Conservation (phyloP, 1,139 yeast species). For the Candida tropicalis region DNA sequence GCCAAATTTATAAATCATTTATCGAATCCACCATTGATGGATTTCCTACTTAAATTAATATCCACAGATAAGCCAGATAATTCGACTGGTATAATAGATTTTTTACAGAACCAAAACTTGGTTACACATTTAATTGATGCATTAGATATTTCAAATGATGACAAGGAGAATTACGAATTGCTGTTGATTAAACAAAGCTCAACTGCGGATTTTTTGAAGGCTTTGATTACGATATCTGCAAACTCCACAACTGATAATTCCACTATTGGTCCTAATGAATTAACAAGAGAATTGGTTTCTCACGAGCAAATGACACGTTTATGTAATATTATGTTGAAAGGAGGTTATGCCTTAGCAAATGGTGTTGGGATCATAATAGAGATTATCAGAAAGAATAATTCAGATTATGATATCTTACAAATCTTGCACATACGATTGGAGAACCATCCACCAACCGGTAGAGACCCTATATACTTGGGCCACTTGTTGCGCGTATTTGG, state of each 20-base stretch:
- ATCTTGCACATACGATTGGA: slow-evolving; percentile 85
- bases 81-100: slow-evolving; percentile 76
- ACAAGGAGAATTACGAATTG: slow-evolving; percentile 36
- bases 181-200: slow-evolving; percentile 47
- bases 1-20: slow-evolving; percentile 74
- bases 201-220: slow-evolving; percentile 52
- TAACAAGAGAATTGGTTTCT: slow-evolving; percentile 82
- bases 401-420: slow-evolving; percentile 92
- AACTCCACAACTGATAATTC: slow-evolving; percentile 83
- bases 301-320: slow-evolving; percentile 69
- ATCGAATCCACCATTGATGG: slow-evolving; percentile 86
- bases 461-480: slow-evolving; percentile 95
- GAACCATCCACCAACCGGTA: slow-evolving; percentile 90
- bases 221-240: slow-evolving; percentile 52
- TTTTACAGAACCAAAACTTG: slow-evolving; percentile 63
- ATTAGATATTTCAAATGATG: slow-evolving; percentile 40
- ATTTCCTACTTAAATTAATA: slow-evolving; percentile 72
- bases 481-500: slow-evolving; percentile 82
- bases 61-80: slow-evolving; percentile 80
- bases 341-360: slow-evolving; percentile 90
- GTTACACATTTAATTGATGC: slow-evolving; percentile 61
- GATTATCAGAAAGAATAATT: slow-evolving; percentile 90
- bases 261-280: slow-evolving; percentile 94
- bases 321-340: slow-evolving; percentile 82
- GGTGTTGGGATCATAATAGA: slow-evolving; percentile 97